Evolutionary conservation across 2,329 filamentous ascomycete genomes (phyloP).

Genomic region (Monosporascus sp.): DNA sequence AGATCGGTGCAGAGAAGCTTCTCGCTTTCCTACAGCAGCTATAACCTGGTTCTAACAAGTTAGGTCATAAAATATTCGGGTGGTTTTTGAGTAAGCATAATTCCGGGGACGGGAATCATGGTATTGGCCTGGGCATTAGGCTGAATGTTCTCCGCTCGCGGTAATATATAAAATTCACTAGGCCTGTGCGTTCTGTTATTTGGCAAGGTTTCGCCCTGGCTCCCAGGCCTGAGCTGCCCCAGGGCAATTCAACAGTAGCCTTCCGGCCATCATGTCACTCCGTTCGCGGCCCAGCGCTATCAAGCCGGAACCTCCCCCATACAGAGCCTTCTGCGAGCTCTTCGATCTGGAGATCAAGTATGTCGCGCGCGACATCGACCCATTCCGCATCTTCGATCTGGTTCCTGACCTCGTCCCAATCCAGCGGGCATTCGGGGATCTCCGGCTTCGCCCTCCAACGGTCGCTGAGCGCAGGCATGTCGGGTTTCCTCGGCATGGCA

Average conservation of each 20-base stretch:
- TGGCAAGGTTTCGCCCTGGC: background rate
- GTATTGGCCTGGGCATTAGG: too few relatives aligned
- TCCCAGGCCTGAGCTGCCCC: too few relatives aligned
- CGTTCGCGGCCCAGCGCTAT: constrained; percentile 1
- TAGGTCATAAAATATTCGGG: too few relatives aligned
- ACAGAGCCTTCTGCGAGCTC: constrained; percentile 4
- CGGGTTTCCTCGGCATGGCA: background rate
- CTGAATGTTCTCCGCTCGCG: too few relatives aligned
- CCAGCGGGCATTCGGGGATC: constrained; percentile 10
- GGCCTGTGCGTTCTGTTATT: background rate
- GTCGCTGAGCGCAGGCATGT: background rate
- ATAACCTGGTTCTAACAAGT: constrained; percentile 2
- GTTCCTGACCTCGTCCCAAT: constrained; percentile 11
- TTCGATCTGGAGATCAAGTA: constrained; percentile 7
- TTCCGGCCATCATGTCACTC: background rate
- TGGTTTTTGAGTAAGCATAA: too few relatives aligned
- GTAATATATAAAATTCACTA: too few relatives aligned
- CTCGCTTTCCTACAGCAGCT: constrained; percentile 34
- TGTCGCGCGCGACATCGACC: constrained; percentile 15
- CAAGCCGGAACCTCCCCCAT: constrained; percentile 8
- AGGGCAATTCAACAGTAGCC: background rate
- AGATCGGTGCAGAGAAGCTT: constrained; percentile 41
- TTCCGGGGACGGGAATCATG: too few relatives aligned
- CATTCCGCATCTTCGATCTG: constrained; percentile 16
- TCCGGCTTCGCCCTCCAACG: background rate